Evolutionary conservation across 257 asterid species (phyloP).

Genomic region (Nicotiana obtusifolia): DNA sequence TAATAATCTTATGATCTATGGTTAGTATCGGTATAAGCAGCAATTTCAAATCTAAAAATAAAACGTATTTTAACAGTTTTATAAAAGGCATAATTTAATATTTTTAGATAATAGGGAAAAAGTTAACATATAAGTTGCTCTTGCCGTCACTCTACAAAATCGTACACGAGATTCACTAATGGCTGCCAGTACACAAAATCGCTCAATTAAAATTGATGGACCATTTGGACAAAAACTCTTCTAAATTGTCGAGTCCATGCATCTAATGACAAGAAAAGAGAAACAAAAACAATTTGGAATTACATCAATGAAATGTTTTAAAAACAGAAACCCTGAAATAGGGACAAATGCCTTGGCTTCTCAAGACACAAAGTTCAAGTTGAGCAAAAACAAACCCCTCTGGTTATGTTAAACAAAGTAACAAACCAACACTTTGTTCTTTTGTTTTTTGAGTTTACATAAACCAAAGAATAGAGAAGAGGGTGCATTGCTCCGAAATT

Average conservation of each 20-base stretch:
- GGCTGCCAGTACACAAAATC: background rate
- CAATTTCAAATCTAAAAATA: background rate
- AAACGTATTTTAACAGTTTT: background rate
- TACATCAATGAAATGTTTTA: background rate
- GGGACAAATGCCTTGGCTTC: constrained; percentile 44
- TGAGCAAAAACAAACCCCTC: constrained; percentile 33
- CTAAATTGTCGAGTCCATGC: background rate
- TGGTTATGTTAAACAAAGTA: constrained; percentile 25
- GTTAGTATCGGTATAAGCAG: background rate
- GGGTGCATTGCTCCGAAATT: background rate
- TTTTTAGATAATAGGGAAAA: background rate
- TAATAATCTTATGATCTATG: background rate
- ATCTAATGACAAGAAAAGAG: background rate
- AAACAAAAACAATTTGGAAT: background rate
- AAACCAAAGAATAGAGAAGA: background rate
- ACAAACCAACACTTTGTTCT: constrained; percentile 48
- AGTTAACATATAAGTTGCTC: background rate
- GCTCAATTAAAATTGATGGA: background rate
- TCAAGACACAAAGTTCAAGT: constrained; percentile 43
- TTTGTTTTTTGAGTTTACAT: constrained; percentile 17
- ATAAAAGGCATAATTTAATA: background rate
- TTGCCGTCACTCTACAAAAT: background rate
- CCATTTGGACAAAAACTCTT: background rate
- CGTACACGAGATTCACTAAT: background rate
- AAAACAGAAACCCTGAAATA: constrained; percentile 28